phyloP scores from a whole-genome alignment of 2,329 filamentous ascomycete species.

The Ciborinia camelliae region DNA sequence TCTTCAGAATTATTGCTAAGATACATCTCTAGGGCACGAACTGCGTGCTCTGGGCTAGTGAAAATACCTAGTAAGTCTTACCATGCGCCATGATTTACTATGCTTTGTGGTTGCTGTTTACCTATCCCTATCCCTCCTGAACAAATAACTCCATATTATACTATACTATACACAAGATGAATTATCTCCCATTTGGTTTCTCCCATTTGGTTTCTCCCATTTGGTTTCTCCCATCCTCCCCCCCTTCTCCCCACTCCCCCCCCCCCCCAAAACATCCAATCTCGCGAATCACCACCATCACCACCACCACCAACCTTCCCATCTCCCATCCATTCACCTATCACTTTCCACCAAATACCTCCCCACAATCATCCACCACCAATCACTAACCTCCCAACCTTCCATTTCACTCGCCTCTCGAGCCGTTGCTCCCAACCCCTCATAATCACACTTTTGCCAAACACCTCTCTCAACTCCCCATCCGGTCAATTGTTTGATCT shows the following conservation, averaged over 20 bases:
- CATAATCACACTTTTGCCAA: slow-evolving; percentile 21
- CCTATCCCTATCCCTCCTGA: background rate
- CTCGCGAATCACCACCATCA: too few species aligned
- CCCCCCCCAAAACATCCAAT: background rate
- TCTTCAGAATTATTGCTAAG: background rate
- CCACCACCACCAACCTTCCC: background rate
- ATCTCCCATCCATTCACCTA: background rate
- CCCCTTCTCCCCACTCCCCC: background rate
- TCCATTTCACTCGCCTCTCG: slow-evolving; percentile 37
- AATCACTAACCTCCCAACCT: slow-evolving; percentile 50
- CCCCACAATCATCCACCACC: slow-evolving; percentile 65
- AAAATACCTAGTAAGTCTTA: too few species aligned
- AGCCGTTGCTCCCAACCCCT: slow-evolving; percentile 4
- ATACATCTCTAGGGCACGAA: slow-evolving; percentile 4
- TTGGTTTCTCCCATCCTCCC: background rate
- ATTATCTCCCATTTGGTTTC: background rate
- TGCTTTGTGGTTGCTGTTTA: background rate
- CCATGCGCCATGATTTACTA: background rate
- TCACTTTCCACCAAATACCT: slow-evolving; percentile 17
- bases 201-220: background rate
- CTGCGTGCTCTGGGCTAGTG: too few species aligned
- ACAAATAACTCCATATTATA: background rate
- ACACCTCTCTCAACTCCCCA: slow-evolving; percentile 54
- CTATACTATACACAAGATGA: background rate
- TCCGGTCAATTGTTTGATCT: slow-evolving; percentile 54